A percentile compares a stretch with the other conserved stretches of the same genome.
Evolutionary conservation across 2,329 filamentous ascomycete species (phyloP).

Genomic region (Seiridium unicorne): DNA sequence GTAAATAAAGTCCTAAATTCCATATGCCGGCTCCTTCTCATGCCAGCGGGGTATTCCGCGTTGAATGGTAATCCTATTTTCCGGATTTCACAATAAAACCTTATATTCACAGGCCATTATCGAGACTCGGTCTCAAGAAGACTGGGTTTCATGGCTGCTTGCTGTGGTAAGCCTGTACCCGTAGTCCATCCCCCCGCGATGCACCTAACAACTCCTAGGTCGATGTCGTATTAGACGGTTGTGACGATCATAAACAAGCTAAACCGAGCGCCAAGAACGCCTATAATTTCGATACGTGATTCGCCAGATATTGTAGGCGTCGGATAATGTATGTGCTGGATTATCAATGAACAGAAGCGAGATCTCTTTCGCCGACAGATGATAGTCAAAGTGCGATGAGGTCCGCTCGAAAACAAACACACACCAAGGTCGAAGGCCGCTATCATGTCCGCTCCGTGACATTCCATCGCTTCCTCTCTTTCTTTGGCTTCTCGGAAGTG

Average conservation of each 20-base stretch:
- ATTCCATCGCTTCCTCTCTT: constrained; percentile 48
- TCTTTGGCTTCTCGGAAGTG: constrained; percentile 35
- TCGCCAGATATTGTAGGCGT: neutral
- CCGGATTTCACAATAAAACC: neutral
- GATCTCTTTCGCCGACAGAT: too few species aligned
- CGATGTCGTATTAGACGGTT: too few species aligned
- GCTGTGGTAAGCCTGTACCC: too few species aligned
- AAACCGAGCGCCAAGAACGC: neutral
- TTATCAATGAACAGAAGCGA: too few species aligned
- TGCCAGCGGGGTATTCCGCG: neutral
- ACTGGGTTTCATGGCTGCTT: neutral
- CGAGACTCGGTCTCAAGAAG: neutral
- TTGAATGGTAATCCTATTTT: neutral
- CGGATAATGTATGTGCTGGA: neutral
- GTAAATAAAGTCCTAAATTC: neutral
- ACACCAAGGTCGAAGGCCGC: neutral
- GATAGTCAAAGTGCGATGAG: neutral
- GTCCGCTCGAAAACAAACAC: neutral
- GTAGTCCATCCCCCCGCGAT: too few species aligned
- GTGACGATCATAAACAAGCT: neutral
- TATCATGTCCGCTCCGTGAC: constrained; percentile 41
- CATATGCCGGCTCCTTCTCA: neutral
- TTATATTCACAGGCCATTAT: neutral
- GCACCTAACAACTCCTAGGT: too few species aligned
- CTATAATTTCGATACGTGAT: neutral